Percentiles rank a stretch among this genome's conserved stretches.
Conservation (phyloP, 2,329 filamentous ascomycete species). For the Colletotrichum sidae region DNA sequence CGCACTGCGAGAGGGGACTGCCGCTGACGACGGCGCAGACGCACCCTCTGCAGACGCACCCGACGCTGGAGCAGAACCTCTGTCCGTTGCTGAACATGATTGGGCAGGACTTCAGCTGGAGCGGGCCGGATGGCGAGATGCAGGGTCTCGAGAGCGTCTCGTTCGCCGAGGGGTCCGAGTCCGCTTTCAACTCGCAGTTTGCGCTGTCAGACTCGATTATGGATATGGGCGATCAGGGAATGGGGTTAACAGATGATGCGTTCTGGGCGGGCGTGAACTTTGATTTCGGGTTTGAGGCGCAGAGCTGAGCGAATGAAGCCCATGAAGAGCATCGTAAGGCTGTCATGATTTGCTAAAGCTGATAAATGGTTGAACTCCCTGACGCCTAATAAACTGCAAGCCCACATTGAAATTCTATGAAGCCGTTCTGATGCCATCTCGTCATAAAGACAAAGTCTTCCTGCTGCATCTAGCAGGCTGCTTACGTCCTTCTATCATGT, state of each 20-base stretch:
- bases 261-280: constrained; percentile 30
- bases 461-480: too few species aligned
- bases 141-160: background rate
- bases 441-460: too few species aligned
- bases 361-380: background rate
- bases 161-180: constrained; percentile 7
- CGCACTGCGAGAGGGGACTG: background rate
- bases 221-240: background rate
- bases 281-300: constrained; percentile 11
- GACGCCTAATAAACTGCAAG: background rate
- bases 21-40: background rate
- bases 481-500: too few species aligned
- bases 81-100: constrained; percentile 30
- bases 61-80: constrained; percentile 25
- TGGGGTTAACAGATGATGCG: constrained; percentile 21
- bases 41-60: constrained; percentile 15
- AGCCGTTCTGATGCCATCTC: too few species aligned
- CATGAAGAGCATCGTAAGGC: background rate
- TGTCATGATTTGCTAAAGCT: too few species aligned
- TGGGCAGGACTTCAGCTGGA: constrained; percentile 14
- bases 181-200: constrained; percentile 33
- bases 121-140: background rate
- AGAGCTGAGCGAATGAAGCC: background rate
- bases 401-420: too few species aligned
- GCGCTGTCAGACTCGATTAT: constrained; percentile 29